Evolutionary conservation across 2,329 filamentous ascomycete genomes (phyloP), one percentile per base, ranked within the genome.

Genomic region (Xylariaceae sp.): DNA sequence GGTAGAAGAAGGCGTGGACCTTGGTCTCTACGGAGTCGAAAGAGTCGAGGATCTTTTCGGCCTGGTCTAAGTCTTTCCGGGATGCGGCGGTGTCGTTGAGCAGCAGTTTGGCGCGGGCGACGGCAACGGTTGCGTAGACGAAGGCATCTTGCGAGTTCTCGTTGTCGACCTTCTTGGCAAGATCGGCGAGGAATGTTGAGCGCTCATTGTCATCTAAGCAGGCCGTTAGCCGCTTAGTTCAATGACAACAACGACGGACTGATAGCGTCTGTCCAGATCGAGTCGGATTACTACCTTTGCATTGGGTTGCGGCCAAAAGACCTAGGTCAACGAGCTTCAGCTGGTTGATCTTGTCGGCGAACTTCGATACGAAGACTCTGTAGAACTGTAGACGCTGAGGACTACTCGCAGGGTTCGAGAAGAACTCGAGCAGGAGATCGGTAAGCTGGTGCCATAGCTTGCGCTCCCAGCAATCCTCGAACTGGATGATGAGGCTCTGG

Each of bases 371-470:
- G 80, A 99, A 99, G 69, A 86, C 87, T 78, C 94, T 91, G 82
- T 94, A 99, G 76, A 99, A 88, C 61, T 87, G 81, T 78, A 99
- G 84, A 72, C 93, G 88, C 78, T 96, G 91, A 60, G 85, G 81
- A 58, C 86, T 88, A 76, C 92, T 97, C 72, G 87, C 85, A 50
- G 89, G 83, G 69, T 90, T 79, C 71, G 87, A 87, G 80, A 97
- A 99, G 83, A 93, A 97, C 67, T 89, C 83, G 68, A 96, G 81
- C 58, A 99, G 84, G 56, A 88, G 82, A 72, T 96, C 89, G 42
- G 94, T 99, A 67, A 99, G 88, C 78, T 99, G 92, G 80, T 99
- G 94, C 94, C 94, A 99, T 77, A 99, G 84, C 79, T 97, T 97
- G 71, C 93, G 88, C 81, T 99, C 94, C 94, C 94, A 99, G 73